Base-by-base conservation (phyloP, 306 rosid species). In the Glycyrrhiza uralensis region DNA sequence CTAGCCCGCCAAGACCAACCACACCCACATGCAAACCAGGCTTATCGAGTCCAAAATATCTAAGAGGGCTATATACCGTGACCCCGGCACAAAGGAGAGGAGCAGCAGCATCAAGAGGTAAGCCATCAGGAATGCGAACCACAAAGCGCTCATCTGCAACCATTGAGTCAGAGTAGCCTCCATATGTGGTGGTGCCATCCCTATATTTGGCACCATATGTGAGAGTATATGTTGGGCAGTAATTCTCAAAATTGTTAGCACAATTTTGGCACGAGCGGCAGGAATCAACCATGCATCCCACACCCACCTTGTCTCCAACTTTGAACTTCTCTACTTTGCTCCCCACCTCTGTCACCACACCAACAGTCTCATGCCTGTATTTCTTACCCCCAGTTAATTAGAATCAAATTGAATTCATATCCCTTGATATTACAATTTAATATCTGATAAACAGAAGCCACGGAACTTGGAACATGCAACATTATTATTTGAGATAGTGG, bases 1-100 rank as follows among this genome's bases (percentile, higher is more conserved):
- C 90, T 1, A 88, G 69, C 1, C 88, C 90, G 2, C 93, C 93
- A 0, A 88, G 85, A 3, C 90, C 90, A 32, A 41, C 52, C 7
- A 66, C 59, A 29, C 59, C 76, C 1, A 83, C 0, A 12, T 68
- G 61, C 59, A 75, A 17, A 3, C 81, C 87, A 1, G 84, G 79
- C n/a, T 83, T 55, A 41, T 78, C 82, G 0, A 86, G 80, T 5
- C 75, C 85, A 22, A 17, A 85, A 19, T 69, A 41, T 52, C 79
- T 74, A 59, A 77, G 4, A 38, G 89, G 87, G 18, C 82, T 71
- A 58, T 80, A 85, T 2, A 79, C 76, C 1, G 89, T 73, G 39
- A 82, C 74, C 13, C 89, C 85, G 1, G 86, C 85, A 38, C 86
- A 84, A 0, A 75, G 81, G 4, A 84, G 77, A 10, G 86, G 86